Base-by-base conservation (phyloP, 2,329 filamentous ascomycete genomes). In the Xenosphaeropsis pyriputrescens region DNA sequence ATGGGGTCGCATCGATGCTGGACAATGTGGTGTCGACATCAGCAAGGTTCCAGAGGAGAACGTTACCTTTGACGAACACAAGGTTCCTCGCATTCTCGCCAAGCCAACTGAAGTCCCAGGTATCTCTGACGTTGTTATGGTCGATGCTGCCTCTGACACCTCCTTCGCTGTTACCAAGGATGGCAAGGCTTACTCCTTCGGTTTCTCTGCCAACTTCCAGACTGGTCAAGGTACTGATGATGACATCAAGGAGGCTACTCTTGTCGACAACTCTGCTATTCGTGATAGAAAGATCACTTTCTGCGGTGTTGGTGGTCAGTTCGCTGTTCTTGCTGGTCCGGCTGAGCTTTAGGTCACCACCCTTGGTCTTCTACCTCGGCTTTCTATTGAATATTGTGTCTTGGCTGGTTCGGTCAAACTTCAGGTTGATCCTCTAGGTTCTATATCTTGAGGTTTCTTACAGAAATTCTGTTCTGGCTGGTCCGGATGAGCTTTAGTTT, bases 231-330 rank as follows among this genome's bases (percentile, higher is more conserved):
- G 82, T 32, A 77, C 69, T 2, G 74, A 74, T n/a, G 83, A 91
- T 36, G 85, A 94, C 48, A 70, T 94, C 19, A 70, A 79, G 47
- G 67, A 72, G 17, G 85, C 88, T 0, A 91, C 81, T 0, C 51
- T 79, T 35, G 83, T 95, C 39, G 82, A 93, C 51, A 94, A 94
- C 62, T 82, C 78, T 11, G 86, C 85, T 32, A 72, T 91, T 18
- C 70, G 76, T 19, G 83, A 74, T 32, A 78, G 80, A 60, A 75
- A 78, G 57, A 67, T 95, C 32, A 68, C 76, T 26, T 85, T 70
- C 59, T 83, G 82, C n/a, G 84, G 83, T 32, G 80, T 80, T n/a
- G 88, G 89, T 46, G 86, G 86, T 5, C 88, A 95, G 54, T 95
- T 75, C 57, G 80, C 77, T 1, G 60, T 84, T 17, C 49, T 84